Evolutionary conservation across 805 yeast species (phyloP), one percentile per base, ranked within the genome.

Genomic region (Dipodascopsis tothii): DNA sequence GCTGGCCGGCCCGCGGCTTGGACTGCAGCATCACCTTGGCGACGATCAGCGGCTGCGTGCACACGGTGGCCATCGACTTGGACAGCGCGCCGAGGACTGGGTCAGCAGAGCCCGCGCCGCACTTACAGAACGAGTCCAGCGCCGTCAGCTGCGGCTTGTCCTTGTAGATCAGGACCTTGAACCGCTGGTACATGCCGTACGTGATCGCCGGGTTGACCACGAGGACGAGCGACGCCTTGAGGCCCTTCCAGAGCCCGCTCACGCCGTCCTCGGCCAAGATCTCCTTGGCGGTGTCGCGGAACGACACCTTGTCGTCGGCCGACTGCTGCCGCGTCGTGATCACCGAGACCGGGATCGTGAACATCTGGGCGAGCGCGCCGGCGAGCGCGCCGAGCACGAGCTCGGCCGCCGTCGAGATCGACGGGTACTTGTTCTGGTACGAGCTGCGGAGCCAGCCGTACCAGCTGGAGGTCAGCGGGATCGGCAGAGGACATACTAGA

Each of bases 181-280:
- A 69, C 52, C 84, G 72, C 60, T 82, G 87, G 61, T 75, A 81
- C 3, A 86, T 71, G 5, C 94, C 90, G 59, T 84, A 85, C 2
- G 95, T 85, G 59, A 85, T 85, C 33, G 92, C 79, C 2, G 95
- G 95, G 64, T 85, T 85, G 39, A 81, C 68, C 17, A 90, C 84
- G 40, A 85, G 71, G 7, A 84, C 81, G 56, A 84, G 62, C 5
- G 85, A 77, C 5, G 86, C 94, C 61, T 84, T 81, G 45, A 85
- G 71, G 0, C 95, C 95, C 52, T 78, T 73, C 94, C 94, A 85
- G 46, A 84, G 74, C 0, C 90, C 90, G 18, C 72, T 61, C 30
- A 78, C 51, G 3, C 92, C 90, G 54, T 82, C 84, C 21, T 77
- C 77, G 18, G 67, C 64, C 30, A 75, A 61, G 39, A 84, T 77